These are phyloP conservation scores for Gossypium stocksii DNA, from an alignment of 345 rosid species.

Conservation along the genomic window DNA sequence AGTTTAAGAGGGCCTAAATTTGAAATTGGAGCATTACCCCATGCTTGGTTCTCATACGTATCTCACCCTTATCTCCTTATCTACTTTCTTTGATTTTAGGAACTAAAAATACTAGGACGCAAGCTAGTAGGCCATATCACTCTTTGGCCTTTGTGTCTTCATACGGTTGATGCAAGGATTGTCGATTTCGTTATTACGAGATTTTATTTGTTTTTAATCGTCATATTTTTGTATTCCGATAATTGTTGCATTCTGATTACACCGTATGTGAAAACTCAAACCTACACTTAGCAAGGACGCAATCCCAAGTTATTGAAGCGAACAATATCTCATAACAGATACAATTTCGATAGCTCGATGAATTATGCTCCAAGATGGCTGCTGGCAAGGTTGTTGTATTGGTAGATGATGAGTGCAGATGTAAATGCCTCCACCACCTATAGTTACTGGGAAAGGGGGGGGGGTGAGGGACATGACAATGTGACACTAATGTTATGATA, in stretches of 20 bases:
- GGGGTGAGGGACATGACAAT: not conserved
- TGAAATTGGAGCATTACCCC: too few species aligned
- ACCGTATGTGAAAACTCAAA: too few species aligned
- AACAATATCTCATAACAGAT: too few species aligned
- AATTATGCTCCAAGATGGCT: not conserved
- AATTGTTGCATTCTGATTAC: too few species aligned
- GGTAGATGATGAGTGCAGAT: not conserved
- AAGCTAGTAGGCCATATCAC: too few species aligned
- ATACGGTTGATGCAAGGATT: not conserved
- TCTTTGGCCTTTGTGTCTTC: not conserved
- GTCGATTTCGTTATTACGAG: not conserved
- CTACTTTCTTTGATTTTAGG: constrained; percentile 15
- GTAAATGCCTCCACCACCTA: not conserved
- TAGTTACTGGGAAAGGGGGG: not conserved
- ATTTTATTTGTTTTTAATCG: not conserved
- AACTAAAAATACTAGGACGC: not conserved
- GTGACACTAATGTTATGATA: not conserved
- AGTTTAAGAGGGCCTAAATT: too few species aligned
- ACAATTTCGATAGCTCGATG: too few species aligned
- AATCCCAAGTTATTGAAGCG: too few species aligned
- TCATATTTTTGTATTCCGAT: too few species aligned
- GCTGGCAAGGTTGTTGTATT: not conserved
- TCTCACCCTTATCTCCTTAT: constrained; percentile 33
- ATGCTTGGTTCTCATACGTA: not conserved
- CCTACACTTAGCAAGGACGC: too few species aligned